These are phyloP conservation scores for Trichaptum fuscoviolaceum DNA, from an alignment of 768 basidiomycete species.

Conservation along the genomic window DNA sequence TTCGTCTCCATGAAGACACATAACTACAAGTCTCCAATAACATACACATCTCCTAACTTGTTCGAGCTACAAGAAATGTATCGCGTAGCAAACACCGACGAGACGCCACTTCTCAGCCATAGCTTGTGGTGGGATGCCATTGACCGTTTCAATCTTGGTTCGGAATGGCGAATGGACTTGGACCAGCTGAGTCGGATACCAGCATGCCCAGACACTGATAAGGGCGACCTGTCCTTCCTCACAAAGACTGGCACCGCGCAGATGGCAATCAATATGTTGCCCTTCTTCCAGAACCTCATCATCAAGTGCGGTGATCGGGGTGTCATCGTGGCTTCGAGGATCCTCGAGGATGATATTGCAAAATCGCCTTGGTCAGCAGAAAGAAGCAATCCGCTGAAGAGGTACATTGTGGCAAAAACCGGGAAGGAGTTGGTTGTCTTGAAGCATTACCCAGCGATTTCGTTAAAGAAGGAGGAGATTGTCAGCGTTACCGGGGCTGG, in stretches of 20 bases:
- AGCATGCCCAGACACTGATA: slow-evolving; percentile 33
- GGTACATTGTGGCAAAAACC: slow-evolving; percentile 50
- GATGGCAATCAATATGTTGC: slow-evolving; percentile 77
- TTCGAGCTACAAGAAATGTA: slow-evolving; percentile 68
- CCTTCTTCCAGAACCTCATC: slow-evolving; percentile 78
- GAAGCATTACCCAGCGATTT: slow-evolving; percentile 66
- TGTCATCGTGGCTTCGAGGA: slow-evolving; percentile 56
- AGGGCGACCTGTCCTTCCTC: slow-evolving; percentile 55
- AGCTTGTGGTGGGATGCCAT: slow-evolving; percentile 60
- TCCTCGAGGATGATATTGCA: slow-evolving; percentile 34
- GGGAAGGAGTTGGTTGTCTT: slow-evolving; percentile 47
- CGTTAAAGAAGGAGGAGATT: slow-evolving; percentile 28
- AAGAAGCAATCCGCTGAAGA: slow-evolving; percentile 38
- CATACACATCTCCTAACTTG: slow-evolving; percentile 80
- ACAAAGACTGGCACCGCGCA: slow-evolving; percentile 67
- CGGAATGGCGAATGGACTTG: slow-evolving; percentile 61
- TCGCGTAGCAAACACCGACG: slow-evolving; percentile 39
- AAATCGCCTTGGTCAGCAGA: slow-evolving; percentile 47
- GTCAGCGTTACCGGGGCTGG: slow-evolving; percentile 90
- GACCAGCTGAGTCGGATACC: slow-evolving; percentile 48
- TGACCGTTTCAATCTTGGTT: slow-evolving; percentile 59
- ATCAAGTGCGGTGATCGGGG: slow-evolving; percentile 80
- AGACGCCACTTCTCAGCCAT: slow-evolving; percentile 45
- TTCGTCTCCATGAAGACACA: slow-evolving; percentile 19
- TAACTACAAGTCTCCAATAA: slow-evolving; percentile 40